phyloP scores from a whole-genome alignment of 2,329 filamentous ascomycete genomes.

The Botrytis fragariae region DNA sequence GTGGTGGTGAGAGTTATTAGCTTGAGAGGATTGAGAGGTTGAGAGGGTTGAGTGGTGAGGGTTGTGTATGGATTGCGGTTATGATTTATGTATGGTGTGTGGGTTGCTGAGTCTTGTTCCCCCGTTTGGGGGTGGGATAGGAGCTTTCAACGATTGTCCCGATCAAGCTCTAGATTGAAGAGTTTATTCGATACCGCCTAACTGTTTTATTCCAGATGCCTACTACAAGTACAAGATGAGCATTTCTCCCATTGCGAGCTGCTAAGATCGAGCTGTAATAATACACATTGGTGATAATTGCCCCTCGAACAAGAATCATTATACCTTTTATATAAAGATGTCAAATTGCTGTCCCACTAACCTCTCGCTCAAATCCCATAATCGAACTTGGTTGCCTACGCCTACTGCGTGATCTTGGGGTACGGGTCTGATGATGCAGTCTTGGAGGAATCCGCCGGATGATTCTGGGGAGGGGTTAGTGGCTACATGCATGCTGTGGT shows the following conservation, averaged over 20 bases:
- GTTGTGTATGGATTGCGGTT: too few relatives aligned
- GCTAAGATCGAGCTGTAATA: background rate
- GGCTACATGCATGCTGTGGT: too few relatives aligned
- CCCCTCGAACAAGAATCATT: background rate
- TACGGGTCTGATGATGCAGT: slow-evolving; percentile 16
- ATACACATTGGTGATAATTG: background rate
- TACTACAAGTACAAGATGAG: background rate
- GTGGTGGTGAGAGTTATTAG: too few relatives aligned
- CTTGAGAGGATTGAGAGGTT: too few relatives aligned
- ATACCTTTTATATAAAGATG: background rate
- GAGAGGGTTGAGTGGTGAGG: too few relatives aligned
- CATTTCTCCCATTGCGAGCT: accelerated
- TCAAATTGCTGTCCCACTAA: slow-evolving; percentile 23
- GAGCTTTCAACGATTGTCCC: too few relatives aligned
- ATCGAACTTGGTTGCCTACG: slow-evolving; percentile 20
- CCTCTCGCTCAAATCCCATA: slow-evolving; percentile 24
- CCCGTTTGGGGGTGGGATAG: too few relatives aligned
- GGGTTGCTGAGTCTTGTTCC: too few relatives aligned
- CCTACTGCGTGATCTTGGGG: background rate
- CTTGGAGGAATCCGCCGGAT: slow-evolving; percentile 20
- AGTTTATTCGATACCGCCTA: background rate
- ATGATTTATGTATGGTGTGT: too few relatives aligned
- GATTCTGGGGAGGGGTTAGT: background rate
- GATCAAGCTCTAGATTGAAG: background rate
- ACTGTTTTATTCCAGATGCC: background rate